Conservation (phyloP, 805 yeast genomes). For the Zygosaccharomyces rouxii region DNA sequence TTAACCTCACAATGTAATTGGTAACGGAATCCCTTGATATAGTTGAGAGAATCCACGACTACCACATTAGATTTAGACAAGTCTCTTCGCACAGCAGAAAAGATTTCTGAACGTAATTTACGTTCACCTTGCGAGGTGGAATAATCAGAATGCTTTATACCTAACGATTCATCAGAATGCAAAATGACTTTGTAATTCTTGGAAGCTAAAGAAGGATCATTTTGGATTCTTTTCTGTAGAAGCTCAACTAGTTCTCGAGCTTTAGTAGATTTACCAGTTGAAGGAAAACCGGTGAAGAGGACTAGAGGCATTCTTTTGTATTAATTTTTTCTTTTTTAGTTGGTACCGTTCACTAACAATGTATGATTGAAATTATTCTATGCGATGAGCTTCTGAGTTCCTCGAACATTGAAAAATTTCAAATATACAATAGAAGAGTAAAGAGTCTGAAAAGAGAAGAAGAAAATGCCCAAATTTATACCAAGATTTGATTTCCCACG, state of each 20-base stretch:
- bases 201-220: conserved; percentile 39
- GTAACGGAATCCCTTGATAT: conserved; percentile 92
- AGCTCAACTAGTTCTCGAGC: conserved; percentile 51
- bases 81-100: conserved; percentile 84
- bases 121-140: conserved; percentile 73
- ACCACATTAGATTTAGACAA: conserved; percentile 66
- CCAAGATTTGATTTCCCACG: conserved; percentile 75
- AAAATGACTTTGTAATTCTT: conserved; percentile 53
- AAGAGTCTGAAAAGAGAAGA: too few relatives aligned
- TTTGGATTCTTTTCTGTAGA: conserved; percentile 44
- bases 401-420: conserved; percentile 3
- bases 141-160: conserved; percentile 65
- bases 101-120: conserved; percentile 74
- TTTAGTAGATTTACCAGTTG: conserved; percentile 76
- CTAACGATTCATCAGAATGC: conserved; percentile 75
- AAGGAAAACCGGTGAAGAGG: conserved; percentile 78
- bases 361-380: conserved; percentile 1
- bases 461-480: conserved; percentile 39
- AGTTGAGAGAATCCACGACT: conserved; percentile 77
- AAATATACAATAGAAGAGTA: not conserved
- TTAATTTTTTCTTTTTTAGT: not conserved
- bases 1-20: conserved; percentile 94
- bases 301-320: conserved; percentile 70
- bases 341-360: not conserved
- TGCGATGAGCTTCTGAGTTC: conserved; percentile 3